Evolutionary conservation across 805 yeast genomes (phyloP), one percentile per base, ranked within the genome.

Genomic region (Barnettozyma salicaria): DNA sequence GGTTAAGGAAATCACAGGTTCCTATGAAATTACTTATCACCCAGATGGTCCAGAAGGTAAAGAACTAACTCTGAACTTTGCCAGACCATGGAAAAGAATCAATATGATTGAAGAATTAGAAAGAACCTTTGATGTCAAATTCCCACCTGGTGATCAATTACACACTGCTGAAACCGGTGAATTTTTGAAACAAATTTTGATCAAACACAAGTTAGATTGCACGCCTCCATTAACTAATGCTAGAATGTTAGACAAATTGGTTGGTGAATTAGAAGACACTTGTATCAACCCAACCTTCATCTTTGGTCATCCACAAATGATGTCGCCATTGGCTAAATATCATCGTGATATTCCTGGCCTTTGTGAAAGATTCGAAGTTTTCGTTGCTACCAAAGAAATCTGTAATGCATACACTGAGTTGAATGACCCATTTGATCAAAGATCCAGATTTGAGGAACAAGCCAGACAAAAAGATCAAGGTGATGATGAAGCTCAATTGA

Each of bases 221-320:
- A 60, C 92, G 30, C 77, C 92, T 32, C 95, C 95, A 40, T 75
- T 89, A 58, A 90, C 98, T 53, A 90, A 90, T 67, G 96, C 98
- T 39, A 85, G 98, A 71, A 90, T 90, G 97, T 78, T 92, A 62
- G 98, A 92, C 74, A 89, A 86, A 73, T 78, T 90, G 48, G 96
- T 90, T 53, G 97, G 98, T 59, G 97, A 87, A 63, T 76, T 82
- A 63, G 98, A 90, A 72, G 97, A 89, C 58, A 72, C 78, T 36
- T 86, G 94, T 61, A 84, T 90, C 66, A 92, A 86, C 74, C 98
- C 98, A 54, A 92, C 97, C 32, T 90, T 90, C 66, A 85, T 90
- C 64, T 89, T 87, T 58, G 98, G 98, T 54, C 98, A 90, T 65
- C 98, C 98, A 42, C 97, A 90, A 71, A 87, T 90, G 94, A 90